These are phyloP conservation scores for Hyphodiscus hymeniophilus DNA, from an alignment of 495 filamentous ascomycete genomes.

Conservation along the genomic window DNA sequence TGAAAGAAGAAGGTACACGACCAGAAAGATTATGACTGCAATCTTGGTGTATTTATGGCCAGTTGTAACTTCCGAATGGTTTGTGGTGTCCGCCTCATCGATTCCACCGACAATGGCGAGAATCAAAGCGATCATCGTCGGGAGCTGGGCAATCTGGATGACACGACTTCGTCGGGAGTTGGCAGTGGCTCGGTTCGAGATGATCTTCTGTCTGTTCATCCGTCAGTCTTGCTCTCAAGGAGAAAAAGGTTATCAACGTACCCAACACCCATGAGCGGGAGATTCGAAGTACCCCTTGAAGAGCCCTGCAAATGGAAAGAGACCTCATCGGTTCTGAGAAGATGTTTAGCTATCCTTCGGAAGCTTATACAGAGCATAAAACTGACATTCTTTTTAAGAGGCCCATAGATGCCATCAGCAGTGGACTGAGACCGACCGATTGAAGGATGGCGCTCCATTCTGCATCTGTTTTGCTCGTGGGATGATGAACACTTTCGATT, in stretches of 20 bases:
- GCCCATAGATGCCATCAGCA: constrained; percentile 18
- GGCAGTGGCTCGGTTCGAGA: constrained; percentile 12
- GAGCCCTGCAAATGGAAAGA: constrained; percentile 3
- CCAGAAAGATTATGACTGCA: constrained; percentile 18
- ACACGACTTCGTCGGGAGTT: constrained; percentile 19
- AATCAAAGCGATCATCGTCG: constrained; percentile 18
- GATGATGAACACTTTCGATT: constrained; percentile 7
- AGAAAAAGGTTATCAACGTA: too few species aligned
- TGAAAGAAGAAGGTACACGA: constrained; percentile 14
- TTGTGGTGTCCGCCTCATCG: constrained; percentile 3
- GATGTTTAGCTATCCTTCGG: not conserved
- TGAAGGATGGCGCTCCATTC: constrained; percentile 11
- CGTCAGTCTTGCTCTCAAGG: too few species aligned
- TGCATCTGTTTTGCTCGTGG: constrained; percentile 11
- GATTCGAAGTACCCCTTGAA: too few species aligned
- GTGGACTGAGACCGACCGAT: constrained; percentile 20
- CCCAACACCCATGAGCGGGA: too few species aligned
- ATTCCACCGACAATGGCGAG: constrained; percentile 24
- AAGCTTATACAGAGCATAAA: not conserved
- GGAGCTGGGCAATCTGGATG: constrained; percentile 15
- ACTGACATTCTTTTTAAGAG: constrained; percentile 20
- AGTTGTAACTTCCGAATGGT: constrained; percentile 8
- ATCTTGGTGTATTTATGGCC: constrained; percentile 15
- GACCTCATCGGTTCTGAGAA: constrained; percentile 14
- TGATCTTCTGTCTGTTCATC: not conserved